Conservation (phyloP, 805 yeast species). For the Saccharomycopsis oosterbeekiorum region DNA sequence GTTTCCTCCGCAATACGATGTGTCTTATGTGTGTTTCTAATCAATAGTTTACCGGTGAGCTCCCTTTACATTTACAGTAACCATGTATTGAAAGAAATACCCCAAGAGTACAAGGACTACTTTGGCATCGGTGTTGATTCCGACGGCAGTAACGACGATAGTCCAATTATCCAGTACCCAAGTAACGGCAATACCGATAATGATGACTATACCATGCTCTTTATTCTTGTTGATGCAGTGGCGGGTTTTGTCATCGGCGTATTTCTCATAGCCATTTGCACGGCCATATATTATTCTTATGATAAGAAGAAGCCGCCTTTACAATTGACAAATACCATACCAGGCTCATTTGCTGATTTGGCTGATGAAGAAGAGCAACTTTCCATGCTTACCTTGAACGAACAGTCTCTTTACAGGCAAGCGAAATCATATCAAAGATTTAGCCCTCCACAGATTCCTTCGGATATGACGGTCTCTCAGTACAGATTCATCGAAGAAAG, state of each 20-base stretch:
- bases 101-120: neutral
- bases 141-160: neutral
- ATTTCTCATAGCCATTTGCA: neutral
- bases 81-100: neutral
- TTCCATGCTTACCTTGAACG: slow-evolving; percentile 22
- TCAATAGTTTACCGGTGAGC: neutral
- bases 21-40: neutral
- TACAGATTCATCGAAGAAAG: slow-evolving; percentile 67
- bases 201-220: neutral
- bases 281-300: neutral
- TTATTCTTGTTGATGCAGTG: slow-evolving; percentile 2
- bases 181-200: neutral
- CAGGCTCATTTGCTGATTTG: slow-evolving; percentile 18
- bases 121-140: neutral
- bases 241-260: slow-evolving; percentile 4
- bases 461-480: slow-evolving; percentile 40
- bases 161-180: neutral
- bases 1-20: neutral
- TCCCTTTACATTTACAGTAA: neutral
- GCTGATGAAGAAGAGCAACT: slow-evolving; percentile 17
- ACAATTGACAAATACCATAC: slow-evolving; percentile 22
- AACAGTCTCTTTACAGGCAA: slow-evolving; percentile 30
- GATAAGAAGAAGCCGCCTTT: slow-evolving; percentile 1
- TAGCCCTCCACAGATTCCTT: slow-evolving; percentile 37
- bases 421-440: slow-evolving; percentile 31